Base-by-base conservation (phyloP, 805 yeast species). In the Kodamaea lidongshanica region DNA sequence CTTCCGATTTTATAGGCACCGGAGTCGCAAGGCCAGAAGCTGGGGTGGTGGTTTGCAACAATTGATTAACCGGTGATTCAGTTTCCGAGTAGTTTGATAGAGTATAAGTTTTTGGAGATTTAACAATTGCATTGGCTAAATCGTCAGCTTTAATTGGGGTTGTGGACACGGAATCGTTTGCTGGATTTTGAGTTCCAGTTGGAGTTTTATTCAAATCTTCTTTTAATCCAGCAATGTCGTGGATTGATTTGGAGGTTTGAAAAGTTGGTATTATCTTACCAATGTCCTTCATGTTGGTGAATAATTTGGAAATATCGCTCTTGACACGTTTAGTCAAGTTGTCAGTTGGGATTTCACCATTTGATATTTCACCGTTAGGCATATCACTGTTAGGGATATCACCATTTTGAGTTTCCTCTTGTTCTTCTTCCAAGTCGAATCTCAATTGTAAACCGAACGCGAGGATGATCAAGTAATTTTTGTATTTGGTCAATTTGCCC, bases 401-500 rank as follows among this genome's bases (percentile, higher is more conserved):
- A 14, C 16, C 23, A 15, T 17, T 27, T 9, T 25, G n/a, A n/a
- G n/a, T n/a, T n/a, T n/a, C n/a, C n/a, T n/a, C 32, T 45, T 33
- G 35, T 58, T 60, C 30, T 52, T 47, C 56, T 35, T 62, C 65
- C 35, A 61, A 48, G 32, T 66, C 67, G 30, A 56, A 59, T 37
- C 75, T 56, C 34, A 69, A 50, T 34, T 60, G 64, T 35, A 70
- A 60, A 0, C 70, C 76, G 40, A 56, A 57, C n/a, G 67, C 72
- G 24, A 72, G 52, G 30, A 61, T 58, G 19, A 58, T 46, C 22
- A 70, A 52, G 46, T 72, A 72, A 34, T 51, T 50, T 46, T 63
- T 68, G 44, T 67, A 68, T 45, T 67, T 61, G 32, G 52, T 46
- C 40, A 66, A 48, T 35, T 71, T 76, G 21, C 48, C 46, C 38